Conservation (phyloP, 2,329 filamentous ascomycete genomes). For the Aspergillus eucalypticola region DNA sequence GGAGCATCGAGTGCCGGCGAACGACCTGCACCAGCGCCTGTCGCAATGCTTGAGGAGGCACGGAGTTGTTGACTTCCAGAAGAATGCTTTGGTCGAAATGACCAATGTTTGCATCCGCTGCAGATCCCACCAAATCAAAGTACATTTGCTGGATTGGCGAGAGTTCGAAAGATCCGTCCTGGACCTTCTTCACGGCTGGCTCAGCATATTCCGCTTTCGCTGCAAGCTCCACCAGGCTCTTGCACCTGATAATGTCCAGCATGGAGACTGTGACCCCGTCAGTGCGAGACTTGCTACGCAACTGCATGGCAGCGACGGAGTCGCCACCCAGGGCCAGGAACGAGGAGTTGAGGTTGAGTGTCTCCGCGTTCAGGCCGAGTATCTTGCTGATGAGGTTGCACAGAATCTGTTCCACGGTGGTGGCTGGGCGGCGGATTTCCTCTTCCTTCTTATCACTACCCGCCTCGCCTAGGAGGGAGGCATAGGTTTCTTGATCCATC, state of each 20-base stretch:
- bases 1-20: not conserved
- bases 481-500: not conserved
- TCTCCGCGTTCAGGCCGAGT: not conserved
- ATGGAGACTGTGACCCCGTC: not conserved
- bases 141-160: not conserved
- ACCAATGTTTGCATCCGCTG: not conserved
- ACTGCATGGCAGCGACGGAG: not conserved
- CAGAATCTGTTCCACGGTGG: not conserved
- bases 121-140: not conserved
- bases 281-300: not conserved
- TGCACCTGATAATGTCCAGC: not conserved
- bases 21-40: not conserved
- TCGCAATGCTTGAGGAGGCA: conserved; percentile 1
- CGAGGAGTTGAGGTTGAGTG: not conserved
- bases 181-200: not conserved
- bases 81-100: not conserved
- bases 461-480: not conserved
- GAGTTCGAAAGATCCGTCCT: not conserved
- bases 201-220: not conserved
- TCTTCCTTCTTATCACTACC: not conserved
- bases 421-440: not conserved
- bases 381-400: not conserved
- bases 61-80: not conserved
- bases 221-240: not conserved
- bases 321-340: not conserved